A percentile compares a stretch with the other conserved stretches of the same genome.
Conservation (phyloP, 345 rosid genomes). For the Eucalyptus curtisii region DNA sequence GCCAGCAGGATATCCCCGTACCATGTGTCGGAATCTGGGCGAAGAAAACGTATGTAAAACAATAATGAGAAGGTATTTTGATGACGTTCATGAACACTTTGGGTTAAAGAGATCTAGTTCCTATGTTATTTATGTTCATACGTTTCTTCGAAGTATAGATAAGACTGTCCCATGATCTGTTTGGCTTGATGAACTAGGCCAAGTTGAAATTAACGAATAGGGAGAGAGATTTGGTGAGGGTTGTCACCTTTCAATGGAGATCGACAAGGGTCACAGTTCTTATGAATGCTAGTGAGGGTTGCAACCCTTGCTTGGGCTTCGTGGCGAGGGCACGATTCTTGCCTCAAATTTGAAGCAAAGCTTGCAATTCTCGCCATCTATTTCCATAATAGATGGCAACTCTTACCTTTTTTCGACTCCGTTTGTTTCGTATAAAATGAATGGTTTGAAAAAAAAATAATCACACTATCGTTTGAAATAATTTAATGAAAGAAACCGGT, state of each 20-base stretch:
- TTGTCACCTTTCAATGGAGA: not conserved
- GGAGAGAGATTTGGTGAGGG: not conserved
- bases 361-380: not conserved
- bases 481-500: not conserved
- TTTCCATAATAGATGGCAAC: not conserved
- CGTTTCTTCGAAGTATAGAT: not conserved
- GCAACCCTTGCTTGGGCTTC: not conserved
- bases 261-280: not conserved
- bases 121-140: not conserved
- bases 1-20: not conserved
- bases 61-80: not conserved
- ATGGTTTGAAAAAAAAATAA: not conserved
- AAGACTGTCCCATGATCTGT: no score
- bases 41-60: not conserved
- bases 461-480: not conserved
- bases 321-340: not conserved
- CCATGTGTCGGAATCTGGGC: not conserved
- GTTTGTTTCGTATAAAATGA: rapidly evolving
- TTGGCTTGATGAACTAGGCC: not conserved
- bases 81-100: not conserved
- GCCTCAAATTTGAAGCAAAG: not conserved
- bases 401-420: not conserved
- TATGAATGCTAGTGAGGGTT: not conserved
- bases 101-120: not conserved
- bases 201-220: not conserved